Percentiles rank a stretch among this genome's conserved stretches.
These are phyloP conservation scores for Rasamsonia emersonii DNA, from an alignment of 2,329 filamentous ascomycete genomes.

Conservation along the genomic window DNA sequence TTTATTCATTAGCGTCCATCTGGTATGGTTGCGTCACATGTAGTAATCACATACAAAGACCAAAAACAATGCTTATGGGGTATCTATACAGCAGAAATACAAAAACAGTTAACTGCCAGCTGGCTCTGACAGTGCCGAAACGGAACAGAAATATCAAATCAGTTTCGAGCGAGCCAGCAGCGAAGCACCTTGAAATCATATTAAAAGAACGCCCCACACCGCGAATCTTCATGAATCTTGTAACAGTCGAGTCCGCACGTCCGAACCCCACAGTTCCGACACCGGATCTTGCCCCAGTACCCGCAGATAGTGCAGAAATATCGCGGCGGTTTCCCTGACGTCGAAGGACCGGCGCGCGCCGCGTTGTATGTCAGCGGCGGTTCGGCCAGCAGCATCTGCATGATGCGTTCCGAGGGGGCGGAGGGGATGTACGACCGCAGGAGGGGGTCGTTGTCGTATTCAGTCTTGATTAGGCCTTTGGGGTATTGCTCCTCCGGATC, in stretches of 20 bases:
- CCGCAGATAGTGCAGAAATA: conserved; percentile 42
- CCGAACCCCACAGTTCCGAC: conserved; percentile 38
- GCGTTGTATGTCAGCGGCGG: conserved; percentile 41
- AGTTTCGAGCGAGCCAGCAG: neutral
- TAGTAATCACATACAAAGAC: too few species aligned
- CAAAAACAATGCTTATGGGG: too few species aligned
- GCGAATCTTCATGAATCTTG: conserved; percentile 39
- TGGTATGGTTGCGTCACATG: too few species aligned
- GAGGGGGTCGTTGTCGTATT: conserved; percentile 34
- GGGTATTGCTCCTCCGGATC: neutral
- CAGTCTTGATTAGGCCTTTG: conserved; percentile 21
- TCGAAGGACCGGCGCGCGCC: conserved; percentile 30
- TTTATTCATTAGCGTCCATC: too few species aligned
- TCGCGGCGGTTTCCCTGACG: conserved; percentile 25
- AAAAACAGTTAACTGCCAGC: too few species aligned
- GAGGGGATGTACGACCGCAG: conserved; percentile 34
- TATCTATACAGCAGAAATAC: too few species aligned
- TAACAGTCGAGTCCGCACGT: conserved; percentile 42
- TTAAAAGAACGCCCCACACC: conserved; percentile 35
- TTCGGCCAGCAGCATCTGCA: conserved; percentile 37
- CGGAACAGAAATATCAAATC: neutral
- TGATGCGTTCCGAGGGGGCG: conserved; percentile 37
- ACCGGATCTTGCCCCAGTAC: conserved; percentile 43
- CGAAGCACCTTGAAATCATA: neutral
- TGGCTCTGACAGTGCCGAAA: neutral